Conservation (phyloP, 108 stramenopile genomes). For the Cyclostephanos tholiformis region DNA sequence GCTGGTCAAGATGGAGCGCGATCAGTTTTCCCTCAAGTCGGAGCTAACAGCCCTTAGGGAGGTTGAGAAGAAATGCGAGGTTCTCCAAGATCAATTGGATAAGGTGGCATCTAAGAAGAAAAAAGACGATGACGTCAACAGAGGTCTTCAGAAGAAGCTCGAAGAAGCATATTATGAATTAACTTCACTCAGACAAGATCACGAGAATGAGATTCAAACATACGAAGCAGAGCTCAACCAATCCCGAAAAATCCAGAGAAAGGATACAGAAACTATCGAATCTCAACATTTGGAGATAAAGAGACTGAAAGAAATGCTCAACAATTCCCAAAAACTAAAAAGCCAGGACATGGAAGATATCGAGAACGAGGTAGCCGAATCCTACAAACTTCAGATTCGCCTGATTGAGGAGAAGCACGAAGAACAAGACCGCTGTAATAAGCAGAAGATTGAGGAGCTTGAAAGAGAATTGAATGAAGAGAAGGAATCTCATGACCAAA, state of each 20-base stretch:
- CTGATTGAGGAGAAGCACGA: slow-evolving; percentile 34
- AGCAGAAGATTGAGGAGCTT: slow-evolving; percentile 33
- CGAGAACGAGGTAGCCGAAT: slow-evolving; percentile 43
- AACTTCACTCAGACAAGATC: slow-evolving; percentile 17
- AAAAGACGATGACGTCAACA: slow-evolving; percentile 36
- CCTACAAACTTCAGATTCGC: slow-evolving; percentile 44
- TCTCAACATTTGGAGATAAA: slow-evolving; percentile 35
- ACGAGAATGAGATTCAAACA: slow-evolving; percentile 18
- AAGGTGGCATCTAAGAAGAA: slow-evolving; percentile 22
- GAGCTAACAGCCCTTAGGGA: neutral
- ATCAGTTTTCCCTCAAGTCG: neutral
- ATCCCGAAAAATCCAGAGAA: slow-evolving; percentile 19
- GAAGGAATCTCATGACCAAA: slow-evolving; percentile 34
- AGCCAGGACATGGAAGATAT: slow-evolving; percentile 22
- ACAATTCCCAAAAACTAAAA: slow-evolving; percentile 19
- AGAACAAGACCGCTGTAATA: slow-evolving; percentile 26
- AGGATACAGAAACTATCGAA: slow-evolving; percentile 28
- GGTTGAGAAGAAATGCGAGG: slow-evolving; percentile 17
- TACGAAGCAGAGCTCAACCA: slow-evolving; percentile 22
- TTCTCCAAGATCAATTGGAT: slow-evolving; percentile 22
- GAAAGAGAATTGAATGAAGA: slow-evolving; percentile 26
- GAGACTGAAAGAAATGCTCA: slow-evolving; percentile 19
- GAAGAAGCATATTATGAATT: slow-evolving; percentile 40
- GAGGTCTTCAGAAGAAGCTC: slow-evolving; percentile 42
- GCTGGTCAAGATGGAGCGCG: slow-evolving; percentile 17